Base-by-base conservation (phyloP, 139 green algal species). In the Chlamydomonas schloesseri region DNA sequence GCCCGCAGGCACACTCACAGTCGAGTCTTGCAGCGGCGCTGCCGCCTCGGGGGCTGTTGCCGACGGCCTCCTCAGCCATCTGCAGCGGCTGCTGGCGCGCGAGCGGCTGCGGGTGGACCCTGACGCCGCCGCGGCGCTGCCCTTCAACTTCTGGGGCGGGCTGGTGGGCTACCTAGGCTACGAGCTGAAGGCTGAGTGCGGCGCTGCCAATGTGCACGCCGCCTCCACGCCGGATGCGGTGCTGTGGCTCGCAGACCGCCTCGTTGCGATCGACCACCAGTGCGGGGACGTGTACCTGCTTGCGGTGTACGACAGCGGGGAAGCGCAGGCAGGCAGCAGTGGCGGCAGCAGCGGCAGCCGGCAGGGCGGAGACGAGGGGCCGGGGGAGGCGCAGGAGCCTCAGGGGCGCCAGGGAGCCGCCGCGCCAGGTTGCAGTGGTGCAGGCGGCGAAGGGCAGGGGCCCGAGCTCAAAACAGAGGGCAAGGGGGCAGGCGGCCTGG, bases 151-250 rank as follows among this genome's bases (percentile, higher is more conserved):
- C 73, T 97, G 93, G 91, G 96, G 98, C 34, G 98, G 98, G 1
- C 94, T 95, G 36, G 96, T 99, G 18, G 98, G 98, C 24, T 99
- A 98, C 90, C 84, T 99, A n/a, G 97, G 97, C 13, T 99, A 99
- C 88, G 98, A 99, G 90, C 93, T 99, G 15, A 98, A 98, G 88
- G 93, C 91, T 0, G 93, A 98, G 93, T 97, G 94, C 83, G 94
- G 93, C 0, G 93, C 88, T 0, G 26, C 20, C 24, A 73, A 80
- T n/a, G 90, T 87, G 33, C 91, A 93, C 70, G 68, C 76, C 64
- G 58, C 93, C 20, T n/a, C 84, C 13, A 90, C 83, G 17, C 97
- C 98, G 1, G 97, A 99, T 72, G 96, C 98, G 23, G 90, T 93
- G 3, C 90, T 99, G 71, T 95, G 98, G 57, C 90, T 99, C 50